Evolutionary conservation across 2,329 filamentous ascomycete genomes (phyloP), one percentile per base, ranked within the genome.

Genomic region (Neofusicoccum kwambonambiense): DNA sequence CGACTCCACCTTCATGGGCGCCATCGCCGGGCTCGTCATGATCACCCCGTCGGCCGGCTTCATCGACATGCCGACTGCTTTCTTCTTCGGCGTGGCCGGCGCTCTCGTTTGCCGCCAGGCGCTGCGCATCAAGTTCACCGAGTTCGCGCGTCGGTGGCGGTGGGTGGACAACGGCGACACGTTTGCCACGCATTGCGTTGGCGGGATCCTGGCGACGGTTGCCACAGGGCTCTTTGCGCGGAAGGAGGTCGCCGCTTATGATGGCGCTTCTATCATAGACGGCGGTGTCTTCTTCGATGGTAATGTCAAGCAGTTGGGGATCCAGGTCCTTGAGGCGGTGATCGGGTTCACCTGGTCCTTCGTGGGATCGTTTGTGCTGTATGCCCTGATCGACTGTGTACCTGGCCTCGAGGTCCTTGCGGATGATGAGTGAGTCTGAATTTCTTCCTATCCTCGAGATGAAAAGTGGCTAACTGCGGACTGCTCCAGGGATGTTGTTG

Each of bases 1-100:
- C 2, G 92, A 96, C 31, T 93, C 92, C 3, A 96, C 96, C 83
- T 97, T 93, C 80, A 94, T 91, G 0, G 93, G 93, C 67, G 90
- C 95, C 22, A 89, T 97, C 71, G 90, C 92, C 34, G 93, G 93
- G 17, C 84, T 96, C 19, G 92, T 97, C 5, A 89, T 89, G 66
- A 96, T 97, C 69, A 97, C 93, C 5, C 93, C 93, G n/a, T 52
- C 80, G 1, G 82, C 82, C 0, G 79, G 80, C 0, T 81, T 82
- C 72, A 80, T 84, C 49, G 82, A 83, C 52, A 75, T 83, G 72
- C 77, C 78, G 0, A 83, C 81, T 0, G 77, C 81, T 0, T 79
- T 83, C 66, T 78, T 79, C 62, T 83, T 84, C 45, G 82, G 83
- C 0, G 72, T 84, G 6, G 68, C 79, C 0, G 82, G 82, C 0